phyloP scores from a whole-genome alignment of 1,284 basidiomycete genomes.

The Cryptococcus sp. region DNA sequence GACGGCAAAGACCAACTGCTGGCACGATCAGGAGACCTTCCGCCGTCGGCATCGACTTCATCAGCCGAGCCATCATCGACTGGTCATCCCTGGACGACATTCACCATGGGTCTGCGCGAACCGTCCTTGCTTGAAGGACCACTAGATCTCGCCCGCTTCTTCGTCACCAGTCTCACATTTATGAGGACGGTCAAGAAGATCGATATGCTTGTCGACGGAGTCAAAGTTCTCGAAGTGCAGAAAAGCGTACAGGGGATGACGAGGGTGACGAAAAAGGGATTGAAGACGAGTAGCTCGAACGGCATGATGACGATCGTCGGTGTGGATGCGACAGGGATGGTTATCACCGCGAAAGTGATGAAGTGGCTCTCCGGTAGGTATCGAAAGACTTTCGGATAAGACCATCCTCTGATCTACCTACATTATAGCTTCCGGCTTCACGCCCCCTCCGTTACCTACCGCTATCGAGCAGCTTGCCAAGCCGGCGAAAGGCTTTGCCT shows the following conservation, averaged over 20 bases:
- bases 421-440: conserved; percentile 63
- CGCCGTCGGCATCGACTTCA: conserved; percentile 50
- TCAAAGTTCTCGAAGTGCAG: conserved; percentile 70
- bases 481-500: conserved; percentile 69
- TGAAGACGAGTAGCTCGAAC: conserved; percentile 54
- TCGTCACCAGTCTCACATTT: conserved; percentile 91
- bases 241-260: conserved; percentile 69
- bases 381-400: too few relatives aligned
- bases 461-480: conserved; percentile 30
- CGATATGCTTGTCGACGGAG: conserved; percentile 76
- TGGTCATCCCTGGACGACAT: conserved; percentile 74
- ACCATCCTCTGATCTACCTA: conserved; percentile 4
- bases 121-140: conserved; percentile 74
- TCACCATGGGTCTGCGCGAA: conserved; percentile 87
- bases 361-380: conserved; percentile 61
- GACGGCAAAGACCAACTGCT: conserved; percentile 82
- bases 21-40: conserved; percentile 71
- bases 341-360: conserved; percentile 80
- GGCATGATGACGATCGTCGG: conserved; percentile 69
- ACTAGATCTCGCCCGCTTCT: conserved; percentile 85
- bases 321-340: conserved; percentile 69
- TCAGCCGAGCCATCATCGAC: conserved; percentile 35
- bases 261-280: conserved; percentile 59
- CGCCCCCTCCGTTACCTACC: conserved; percentile 47
- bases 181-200: conserved; percentile 80